Conservation (phyloP, 2,329 filamentous ascomycete genomes). For the Arachnomyces sp. region DNA sequence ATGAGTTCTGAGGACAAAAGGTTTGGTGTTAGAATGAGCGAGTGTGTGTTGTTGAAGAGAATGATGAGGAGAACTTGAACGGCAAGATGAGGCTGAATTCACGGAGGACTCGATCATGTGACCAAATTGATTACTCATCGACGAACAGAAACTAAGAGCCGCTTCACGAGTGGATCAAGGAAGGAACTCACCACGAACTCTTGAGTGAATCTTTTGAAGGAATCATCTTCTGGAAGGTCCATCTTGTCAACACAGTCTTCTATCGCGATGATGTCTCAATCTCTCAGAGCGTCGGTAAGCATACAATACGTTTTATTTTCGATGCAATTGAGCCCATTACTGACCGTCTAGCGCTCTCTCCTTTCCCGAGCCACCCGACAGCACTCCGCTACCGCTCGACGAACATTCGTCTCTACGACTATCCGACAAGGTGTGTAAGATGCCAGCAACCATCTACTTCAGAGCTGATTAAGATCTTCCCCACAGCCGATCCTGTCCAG, state of each 20-base stretch:
- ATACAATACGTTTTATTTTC: slow-evolving; percentile 9
- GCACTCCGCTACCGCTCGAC: slow-evolving; percentile 49
- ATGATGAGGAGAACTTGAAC: no score
- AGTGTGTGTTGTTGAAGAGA: no score
- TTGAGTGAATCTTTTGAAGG: slow-evolving; percentile 15
- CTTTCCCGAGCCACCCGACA: slow-evolving; percentile 54
- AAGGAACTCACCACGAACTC: slow-evolving; percentile 16
- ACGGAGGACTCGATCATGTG: not conserved
- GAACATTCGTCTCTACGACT: slow-evolving; percentile 57
- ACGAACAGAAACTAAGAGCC: no score
- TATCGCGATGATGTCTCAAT: slow-evolving; percentile 52
- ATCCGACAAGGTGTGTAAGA: slow-evolving; percentile 52
- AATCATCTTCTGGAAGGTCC: slow-evolving; percentile 18
- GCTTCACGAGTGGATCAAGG: no score
- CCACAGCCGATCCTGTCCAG: slow-evolving; percentile 86
- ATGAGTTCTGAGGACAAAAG: no score
- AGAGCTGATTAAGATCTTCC: slow-evolving; percentile 1
- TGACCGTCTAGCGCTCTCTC: slow-evolving; percentile 49
- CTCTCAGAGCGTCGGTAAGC: slow-evolving; percentile 54
- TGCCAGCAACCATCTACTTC: slow-evolving; percentile 17
- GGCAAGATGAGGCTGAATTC: slow-evolving; percentile 7
- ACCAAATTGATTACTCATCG: no score
- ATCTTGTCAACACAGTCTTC: slow-evolving; percentile 11
- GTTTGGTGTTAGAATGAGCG: no score
- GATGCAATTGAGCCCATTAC: slow-evolving; percentile 7